phyloP scores from a whole-genome alignment of 2,329 filamentous ascomycete species.

The Calonectria leucothoes region DNA sequence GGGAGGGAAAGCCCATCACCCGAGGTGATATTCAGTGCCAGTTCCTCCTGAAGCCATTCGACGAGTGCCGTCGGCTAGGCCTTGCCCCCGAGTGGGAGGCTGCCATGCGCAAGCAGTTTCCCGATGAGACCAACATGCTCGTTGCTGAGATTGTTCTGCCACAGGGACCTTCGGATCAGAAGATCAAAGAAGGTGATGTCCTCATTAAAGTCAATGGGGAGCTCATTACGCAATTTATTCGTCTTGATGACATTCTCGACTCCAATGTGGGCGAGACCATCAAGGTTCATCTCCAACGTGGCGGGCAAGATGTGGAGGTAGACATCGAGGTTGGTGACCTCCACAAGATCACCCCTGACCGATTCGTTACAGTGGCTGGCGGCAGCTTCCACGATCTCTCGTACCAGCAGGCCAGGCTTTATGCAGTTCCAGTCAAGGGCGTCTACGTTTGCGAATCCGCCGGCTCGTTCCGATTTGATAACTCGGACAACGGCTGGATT shows the following conservation, averaged over 20 bases:
- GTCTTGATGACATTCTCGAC: slow-evolving; percentile 91
- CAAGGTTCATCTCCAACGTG: slow-evolving; percentile 85
- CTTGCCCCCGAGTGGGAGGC: slow-evolving; percentile 89
- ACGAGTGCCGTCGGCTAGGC: slow-evolving; percentile 92
- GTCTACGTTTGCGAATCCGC: slow-evolving; percentile 96
- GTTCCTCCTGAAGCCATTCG: slow-evolving; percentile 96
- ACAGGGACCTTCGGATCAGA: slow-evolving; percentile 85
- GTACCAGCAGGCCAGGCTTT: slow-evolving; percentile 96
- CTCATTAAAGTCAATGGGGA: slow-evolving; percentile 93
- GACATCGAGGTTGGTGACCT: slow-evolving; percentile 89
- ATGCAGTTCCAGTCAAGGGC: slow-evolving; percentile 90
- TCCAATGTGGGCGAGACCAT: slow-evolving; percentile 85
- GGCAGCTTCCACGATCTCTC: slow-evolving; percentile 96
- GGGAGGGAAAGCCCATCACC: slow-evolving; percentile 78
- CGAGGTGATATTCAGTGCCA: slow-evolving; percentile 98
- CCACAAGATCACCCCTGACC: slow-evolving; percentile 94
- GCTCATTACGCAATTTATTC: slow-evolving; percentile 91
- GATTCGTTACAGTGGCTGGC: slow-evolving; percentile 93
- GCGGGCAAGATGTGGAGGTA: slow-evolving; percentile 87
- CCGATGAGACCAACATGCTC: slow-evolving; percentile 95
- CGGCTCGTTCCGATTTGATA: slow-evolving; percentile 95
- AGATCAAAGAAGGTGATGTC: slow-evolving; percentile 94
- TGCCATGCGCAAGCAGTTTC: slow-evolving; percentile 83
- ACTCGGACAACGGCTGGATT: slow-evolving; percentile 91
- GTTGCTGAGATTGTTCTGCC: slow-evolving; percentile 96